Base-by-base conservation (phyloP, 1,139 yeast species). In the Suhomyces chickasaworum region DNA sequence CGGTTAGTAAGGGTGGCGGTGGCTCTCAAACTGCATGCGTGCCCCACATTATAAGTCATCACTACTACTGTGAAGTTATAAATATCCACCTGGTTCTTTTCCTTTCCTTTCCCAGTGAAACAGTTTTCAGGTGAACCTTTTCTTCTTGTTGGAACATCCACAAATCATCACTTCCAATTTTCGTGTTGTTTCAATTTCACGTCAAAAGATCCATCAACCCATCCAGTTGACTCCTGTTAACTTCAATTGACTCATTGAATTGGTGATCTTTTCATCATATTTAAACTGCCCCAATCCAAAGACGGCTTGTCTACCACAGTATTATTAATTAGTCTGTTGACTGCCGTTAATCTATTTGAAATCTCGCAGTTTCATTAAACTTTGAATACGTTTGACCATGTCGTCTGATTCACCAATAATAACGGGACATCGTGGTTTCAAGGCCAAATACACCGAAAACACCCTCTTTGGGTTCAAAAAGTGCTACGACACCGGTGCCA, bases 371-470 rank as follows among this genome's bases (percentile, higher is more conserved):
- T n/a, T n/a, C n/a, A n/a, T n/a, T n/a, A n/a, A n/a, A n/a, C n/a
- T n/a, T n/a, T n/a, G n/a, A n/a, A n/a, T n/a, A n/a, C n/a, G n/a
- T n/a, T n/a, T n/a, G 3, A 29, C 32, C 37, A 33, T 33, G 40
- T 43, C 48, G 3, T 39, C 46, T 20, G 44, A 47, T n/a, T 54
- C 64, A 10, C 74, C 75, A 1, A 61, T 70, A 0, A 66, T 75
- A 7, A 64, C 68, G 4, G 80, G 80, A 42, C 80, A 75, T 49
- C 65, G 80, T 48, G 80, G 80, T 1, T 85, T 71, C 66, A 83
- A 85, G 48, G 81, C 79, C 29, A 68, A 74, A 46, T 85, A 68
- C 55, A 88, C 95, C 3, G 98, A 91, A 60, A 91, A 91, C 64
- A 86, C 97, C 4, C 54, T 89, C 15, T 58, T 71, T 2, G 90